Evolutionary conservation across 1,284 basidiomycete species (phyloP), one percentile per base, ranked within the genome.

Genomic region (Rhodotorula sp.): DNA sequence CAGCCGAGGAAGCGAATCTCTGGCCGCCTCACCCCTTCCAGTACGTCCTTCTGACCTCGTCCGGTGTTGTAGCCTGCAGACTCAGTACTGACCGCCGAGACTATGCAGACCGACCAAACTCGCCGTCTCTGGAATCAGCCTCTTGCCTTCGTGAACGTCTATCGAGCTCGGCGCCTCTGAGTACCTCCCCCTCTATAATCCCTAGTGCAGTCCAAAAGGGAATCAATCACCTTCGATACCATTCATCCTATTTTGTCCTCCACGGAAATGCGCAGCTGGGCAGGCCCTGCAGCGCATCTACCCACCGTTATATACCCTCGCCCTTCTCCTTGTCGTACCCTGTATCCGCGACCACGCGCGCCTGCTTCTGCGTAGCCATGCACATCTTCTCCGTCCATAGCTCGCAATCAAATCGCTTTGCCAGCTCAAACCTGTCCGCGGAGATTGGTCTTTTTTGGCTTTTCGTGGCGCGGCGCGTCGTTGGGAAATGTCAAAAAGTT

Each of bases 21-120:
- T 76, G 75, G 75, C 75, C 75, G 18, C 75, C 75, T 14, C 70
- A 72, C 37, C 73, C 73, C 5, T 76, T 76, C 71, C 69, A 68
- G 71, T 72, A 42, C 24, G 70, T 3, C 17, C 24, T 30, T 24
- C 37, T 48, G 18, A 26, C 29, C 37, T 37, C 22, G 15, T 20
- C n/a, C 57, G 20, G 14, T 51, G 1, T 6, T 4, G 6, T 48
- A 33, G 12, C 53, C 29, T 29, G 14, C 29, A 30, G 2, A 12
- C 0, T 3, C 33, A 20, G 22, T 7, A 3, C 55, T 42, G 33
- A 57, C 55, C 6, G 8, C 42, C 54, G 20, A 4, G 10, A 12
- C 26, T 15, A 3, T 45, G 33, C 60, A 67, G 66, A 20, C 62
- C 62, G 4, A 69, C 57, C 6, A 54, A 59, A 22, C 37, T 29